Conservation (phyloP, 441 rosid genomes). For the Aleurites moluccanus region DNA sequence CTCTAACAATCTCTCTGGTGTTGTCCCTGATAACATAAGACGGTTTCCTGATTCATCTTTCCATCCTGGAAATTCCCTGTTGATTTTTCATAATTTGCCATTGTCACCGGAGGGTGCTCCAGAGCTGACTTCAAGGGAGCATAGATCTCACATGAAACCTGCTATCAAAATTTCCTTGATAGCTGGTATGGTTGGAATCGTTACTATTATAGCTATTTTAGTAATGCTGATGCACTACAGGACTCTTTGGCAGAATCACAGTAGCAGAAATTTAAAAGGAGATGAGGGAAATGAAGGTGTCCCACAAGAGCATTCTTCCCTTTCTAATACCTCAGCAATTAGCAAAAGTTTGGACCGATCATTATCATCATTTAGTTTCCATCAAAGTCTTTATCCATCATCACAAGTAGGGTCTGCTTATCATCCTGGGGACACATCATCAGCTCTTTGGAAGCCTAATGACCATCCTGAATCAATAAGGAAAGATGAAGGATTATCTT, state of each 20-base stretch:
- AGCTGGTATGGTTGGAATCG: slow-evolving; percentile 64
- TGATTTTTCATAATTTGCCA: slow-evolving; percentile 38
- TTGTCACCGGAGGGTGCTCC: slow-evolving; percentile 26
- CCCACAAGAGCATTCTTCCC: slow-evolving; percentile 37
- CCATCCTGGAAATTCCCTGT: slow-evolving; percentile 66
- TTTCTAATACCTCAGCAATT: slow-evolving; percentile 40
- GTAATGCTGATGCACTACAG: slow-evolving; percentile 58
- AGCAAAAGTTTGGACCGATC: slow-evolving; percentile 40
- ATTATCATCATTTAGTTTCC: slow-evolving; percentile 44
- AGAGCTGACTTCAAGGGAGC: slow-evolving; percentile 19
- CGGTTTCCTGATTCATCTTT: slow-evolving; percentile 63
- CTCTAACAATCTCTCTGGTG: slow-evolving; percentile 66
- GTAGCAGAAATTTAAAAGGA: slow-evolving; percentile 45
- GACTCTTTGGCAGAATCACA: slow-evolving; percentile 47
- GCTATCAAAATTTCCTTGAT: slow-evolving; percentile 48
- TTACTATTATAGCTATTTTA: slow-evolving; percentile 48
- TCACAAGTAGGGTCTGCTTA: slow-evolving; percentile 29
- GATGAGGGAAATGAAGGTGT: slow-evolving; percentile 32
- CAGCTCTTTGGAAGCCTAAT: slow-evolving; percentile 31
- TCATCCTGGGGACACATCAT: slow-evolving; percentile 44
- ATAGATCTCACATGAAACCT: slow-evolving; percentile 39
- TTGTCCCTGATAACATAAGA: slow-evolving; percentile 57
- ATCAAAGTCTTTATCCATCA: slow-evolving; percentile 35
- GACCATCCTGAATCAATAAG: slow-evolving; percentile 30
- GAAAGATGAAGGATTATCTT: slow-evolving; percentile 46